Percentiles rank a stretch among this genome's conserved stretches.
Evolutionary conservation across 768 basidiomycete species (phyloP).

Genomic region (Boletus speciosus): DNA sequence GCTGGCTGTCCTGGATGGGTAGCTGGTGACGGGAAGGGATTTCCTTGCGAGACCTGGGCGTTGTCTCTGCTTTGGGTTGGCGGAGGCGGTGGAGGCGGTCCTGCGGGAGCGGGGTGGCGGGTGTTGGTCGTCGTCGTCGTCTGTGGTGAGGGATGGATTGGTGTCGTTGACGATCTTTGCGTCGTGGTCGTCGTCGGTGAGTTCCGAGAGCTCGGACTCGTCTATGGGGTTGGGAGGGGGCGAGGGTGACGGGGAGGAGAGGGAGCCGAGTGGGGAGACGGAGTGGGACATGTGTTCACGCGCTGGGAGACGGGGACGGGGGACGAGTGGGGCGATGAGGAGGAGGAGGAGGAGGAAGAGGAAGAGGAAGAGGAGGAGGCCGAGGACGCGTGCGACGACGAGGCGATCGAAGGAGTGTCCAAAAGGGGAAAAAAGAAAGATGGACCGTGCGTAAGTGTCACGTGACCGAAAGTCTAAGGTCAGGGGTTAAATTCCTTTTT

Average conservation of each 20-base stretch:
- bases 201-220: constrained; percentile 78
- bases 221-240: constrained; percentile 39
- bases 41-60: constrained; percentile 7
- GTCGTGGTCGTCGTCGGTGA: constrained; percentile 79
- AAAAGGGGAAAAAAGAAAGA: constrained; percentile 10
- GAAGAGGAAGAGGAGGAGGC: neutral
- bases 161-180: constrained; percentile 31
- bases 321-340: constrained; percentile 2
- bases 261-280: constrained; percentile 49
- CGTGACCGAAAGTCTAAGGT: constrained; percentile 4
- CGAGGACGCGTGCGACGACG: constrained; percentile 22
- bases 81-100: neutral
- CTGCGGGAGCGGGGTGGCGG: constrained; percentile 18
- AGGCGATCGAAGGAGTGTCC: constrained; percentile 17
- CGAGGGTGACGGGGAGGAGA: constrained; percentile 68
- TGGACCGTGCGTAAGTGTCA: constrained; percentile 23
- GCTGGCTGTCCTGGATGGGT: constrained; percentile 2
- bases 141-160: constrained; percentile 18
- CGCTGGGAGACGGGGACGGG: neutral
- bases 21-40: neutral
- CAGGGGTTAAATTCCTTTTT: constrained; percentile 9
- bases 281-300: constrained; percentile 19
- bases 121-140: constrained; percentile 18
- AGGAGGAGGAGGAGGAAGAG: neutral
- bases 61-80: constrained; percentile 9